Percentiles rank a stretch among this genome's conserved stretches.
Evolutionary conservation across 176 grass and related monocot species (phyloP).

Genomic region (Carex littledalei): DNA sequence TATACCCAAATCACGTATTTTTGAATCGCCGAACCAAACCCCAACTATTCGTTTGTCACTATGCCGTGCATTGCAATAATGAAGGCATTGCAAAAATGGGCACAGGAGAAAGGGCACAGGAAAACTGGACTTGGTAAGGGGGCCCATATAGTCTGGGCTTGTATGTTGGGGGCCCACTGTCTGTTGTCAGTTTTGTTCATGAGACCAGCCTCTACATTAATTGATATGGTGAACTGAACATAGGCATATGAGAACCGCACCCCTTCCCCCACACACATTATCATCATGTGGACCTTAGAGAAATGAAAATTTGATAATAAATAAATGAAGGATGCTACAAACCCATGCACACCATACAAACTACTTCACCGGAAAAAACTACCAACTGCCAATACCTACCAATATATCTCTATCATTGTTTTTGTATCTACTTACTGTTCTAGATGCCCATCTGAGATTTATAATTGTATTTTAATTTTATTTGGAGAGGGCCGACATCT

Average conservation of each 20-base stretch:
- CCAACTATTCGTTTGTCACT: too few relatives aligned
- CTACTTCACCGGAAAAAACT: slow-evolving; percentile 26
- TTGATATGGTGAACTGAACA: neutral
- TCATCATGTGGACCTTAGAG: slow-evolving; percentile 8
- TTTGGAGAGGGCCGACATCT: slow-evolving; percentile 4
- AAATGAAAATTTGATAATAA: neutral
- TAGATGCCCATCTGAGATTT: slow-evolving; percentile 21
- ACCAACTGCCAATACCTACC: slow-evolving; percentile 25
- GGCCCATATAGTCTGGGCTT: neutral
- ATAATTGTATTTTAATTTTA: neutral
- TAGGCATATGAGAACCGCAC: neutral
- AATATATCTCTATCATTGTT: neutral
- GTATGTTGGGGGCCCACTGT: neutral
- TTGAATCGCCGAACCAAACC: too few relatives aligned
- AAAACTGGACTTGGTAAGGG: too few relatives aligned
- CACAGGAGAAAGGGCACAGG: too few relatives aligned
- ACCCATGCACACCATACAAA: neutral
- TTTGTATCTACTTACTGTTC: neutral
- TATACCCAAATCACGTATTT: too few relatives aligned
- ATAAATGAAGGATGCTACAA: neutral
- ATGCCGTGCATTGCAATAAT: too few relatives aligned
- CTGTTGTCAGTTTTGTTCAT: neutral
- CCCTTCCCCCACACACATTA: neutral
- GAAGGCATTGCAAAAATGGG: too few relatives aligned
- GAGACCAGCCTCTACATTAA: neutral